Conservation (phyloP, 1,284 basidiomycete genomes). For the Moniliophthora roreri region DNA sequence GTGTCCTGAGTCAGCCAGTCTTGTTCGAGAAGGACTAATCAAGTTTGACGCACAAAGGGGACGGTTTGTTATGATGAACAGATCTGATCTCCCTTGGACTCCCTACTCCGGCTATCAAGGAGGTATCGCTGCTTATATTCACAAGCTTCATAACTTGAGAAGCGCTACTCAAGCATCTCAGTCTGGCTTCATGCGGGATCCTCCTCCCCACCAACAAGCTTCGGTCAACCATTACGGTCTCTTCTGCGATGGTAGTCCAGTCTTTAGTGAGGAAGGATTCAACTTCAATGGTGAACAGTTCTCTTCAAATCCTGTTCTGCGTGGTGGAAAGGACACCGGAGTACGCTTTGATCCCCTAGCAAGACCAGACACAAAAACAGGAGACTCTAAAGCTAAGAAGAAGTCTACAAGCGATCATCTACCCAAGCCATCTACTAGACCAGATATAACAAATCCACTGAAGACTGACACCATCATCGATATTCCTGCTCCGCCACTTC, state of each 20-base stretch:
- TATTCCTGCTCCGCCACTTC: neutral
- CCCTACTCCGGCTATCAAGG: neutral
- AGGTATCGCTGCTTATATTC: neutral
- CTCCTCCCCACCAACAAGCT: neutral
- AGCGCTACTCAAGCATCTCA: neutral
- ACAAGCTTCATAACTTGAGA: neutral
- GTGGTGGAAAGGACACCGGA: neutral
- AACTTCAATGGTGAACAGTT: neutral
- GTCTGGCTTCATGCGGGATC: neutral
- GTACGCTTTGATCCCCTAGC: neutral
- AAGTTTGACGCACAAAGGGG: neutral
- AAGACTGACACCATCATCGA: neutral
- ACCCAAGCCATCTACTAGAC: neutral
- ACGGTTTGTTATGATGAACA: neutral
- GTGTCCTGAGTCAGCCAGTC: neutral
- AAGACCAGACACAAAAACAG: neutral
- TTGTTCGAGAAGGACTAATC: neutral
- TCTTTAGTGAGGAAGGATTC: neutral
- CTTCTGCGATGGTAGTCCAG: neutral
- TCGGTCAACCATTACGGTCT: neutral
- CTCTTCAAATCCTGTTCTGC: neutral
- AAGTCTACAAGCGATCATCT: neutral
- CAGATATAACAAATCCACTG: neutral
- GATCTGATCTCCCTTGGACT: neutral
- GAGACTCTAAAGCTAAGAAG: neutral